phyloP scores from a whole-genome alignment of 2,329 filamentous ascomycete genomes.

The Ambrosiella xylebori region DNA sequence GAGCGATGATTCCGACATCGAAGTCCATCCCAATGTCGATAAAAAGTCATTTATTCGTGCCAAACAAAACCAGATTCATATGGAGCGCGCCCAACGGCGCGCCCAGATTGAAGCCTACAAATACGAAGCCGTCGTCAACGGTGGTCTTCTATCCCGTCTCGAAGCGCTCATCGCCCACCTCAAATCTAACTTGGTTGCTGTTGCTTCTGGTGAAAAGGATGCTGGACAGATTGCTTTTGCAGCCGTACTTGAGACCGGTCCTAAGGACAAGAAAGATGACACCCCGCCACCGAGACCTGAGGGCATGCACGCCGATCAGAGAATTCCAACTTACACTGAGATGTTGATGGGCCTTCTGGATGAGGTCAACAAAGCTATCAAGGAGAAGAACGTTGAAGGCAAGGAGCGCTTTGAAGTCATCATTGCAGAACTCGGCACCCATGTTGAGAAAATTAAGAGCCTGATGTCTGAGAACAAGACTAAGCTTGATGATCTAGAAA shows the following conservation, averaged over 20 bases:
- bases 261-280: slow-evolving; percentile 51
- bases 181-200: slow-evolving; percentile 49
- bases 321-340: slow-evolving; percentile 72
- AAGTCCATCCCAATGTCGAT: slow-evolving; percentile 97
- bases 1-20: slow-evolving; percentile 93
- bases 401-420: slow-evolving; percentile 57
- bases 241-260: slow-evolving; percentile 64
- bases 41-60: slow-evolving; percentile 96
- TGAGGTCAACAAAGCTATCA: slow-evolving; percentile 71
- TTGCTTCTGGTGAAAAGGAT: slow-evolving; percentile 32
- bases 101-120: slow-evolving; percentile 80
- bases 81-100: slow-evolving; percentile 69
- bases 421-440: slow-evolving; percentile 57
- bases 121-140: slow-evolving; percentile 86
- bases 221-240: slow-evolving; percentile 77
- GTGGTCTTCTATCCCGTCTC: slow-evolving; percentile 74
- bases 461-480: slow-evolving; percentile 58
- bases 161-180: slow-evolving; percentile 59
- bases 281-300: slow-evolving; percentile 57
- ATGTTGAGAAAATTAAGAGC: slow-evolving; percentile 59
- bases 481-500: slow-evolving; percentile 68
- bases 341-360: slow-evolving; percentile 98
- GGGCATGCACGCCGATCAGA: slow-evolving; percentile 56
- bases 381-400: slow-evolving; percentile 50
- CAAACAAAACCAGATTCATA: slow-evolving; percentile 93